Base-by-base conservation (phyloP, 2,329 filamentous ascomycete species). In the Phaeosphaeria sp. region DNA sequence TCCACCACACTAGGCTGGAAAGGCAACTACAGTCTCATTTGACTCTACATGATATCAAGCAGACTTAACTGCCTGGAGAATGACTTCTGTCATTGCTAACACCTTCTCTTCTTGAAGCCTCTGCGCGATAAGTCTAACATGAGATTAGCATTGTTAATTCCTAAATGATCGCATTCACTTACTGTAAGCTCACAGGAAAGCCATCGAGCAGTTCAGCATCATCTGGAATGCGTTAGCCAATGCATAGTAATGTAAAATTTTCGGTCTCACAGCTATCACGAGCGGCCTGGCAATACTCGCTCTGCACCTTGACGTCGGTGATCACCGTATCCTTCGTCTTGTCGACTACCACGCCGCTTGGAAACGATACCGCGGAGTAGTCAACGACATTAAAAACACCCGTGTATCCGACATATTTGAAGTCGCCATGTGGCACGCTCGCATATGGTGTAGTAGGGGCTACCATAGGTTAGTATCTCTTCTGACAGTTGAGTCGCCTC, bases 311-410 rank as follows among this genome's bases (percentile, higher is more conserved):
- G 9, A 72, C 60, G 5, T 71, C 69, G 1, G 57, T 39, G 15
- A 62, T 27, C 42, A 64, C 62, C 18, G 64, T 58, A 48, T 83
- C 81, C 25, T 76, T 63, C 21, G 71, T 62, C 54, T 76, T 77
- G 47, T 82, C 77, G 6, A 72, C 80, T 20, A 53, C 55, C 0
- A 80, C 53, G 0, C 79, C 80, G 10, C 69, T 73, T 1, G 81
- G 81, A 54, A 83, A 83, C 0, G 79, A 81, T 2, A 79, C 74
- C 0, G 78, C 74, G 42, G 77, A 73, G 58, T 82, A 83, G 57
- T 83, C 81, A 4, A 83, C 69, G 6, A 83, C 73, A 49, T 83
- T 83, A 58, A 75, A 83, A 0, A 83, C 78, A n/a, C 76, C 77
- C 2, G 78, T 80, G 47, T 80, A 80, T 1, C 80, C 80, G 13